Conservation (phyloP, 768 basidiomycete genomes). For the Pleurotus tuoliensis region DNA sequence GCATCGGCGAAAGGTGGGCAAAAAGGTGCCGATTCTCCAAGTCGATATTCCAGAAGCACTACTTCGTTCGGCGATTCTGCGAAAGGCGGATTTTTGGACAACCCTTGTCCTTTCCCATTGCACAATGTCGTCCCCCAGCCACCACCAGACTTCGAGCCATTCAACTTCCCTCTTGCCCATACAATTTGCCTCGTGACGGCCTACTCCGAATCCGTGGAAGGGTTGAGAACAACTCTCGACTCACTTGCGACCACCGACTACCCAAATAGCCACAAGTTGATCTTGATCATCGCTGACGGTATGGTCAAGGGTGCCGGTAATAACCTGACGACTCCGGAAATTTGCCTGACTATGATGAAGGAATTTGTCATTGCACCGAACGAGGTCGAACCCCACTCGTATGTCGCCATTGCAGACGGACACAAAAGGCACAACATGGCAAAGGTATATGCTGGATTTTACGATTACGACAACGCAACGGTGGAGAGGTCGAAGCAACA, state of each 20-base stretch:
- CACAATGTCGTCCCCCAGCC: conserved; percentile 91
- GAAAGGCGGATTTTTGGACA: conserved; percentile 52
- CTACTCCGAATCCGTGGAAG: conserved; percentile 95
- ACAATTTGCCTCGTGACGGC: conserved; percentile 96
- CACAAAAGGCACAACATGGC: conserved; percentile 99
- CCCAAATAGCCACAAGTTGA: conserved; percentile 94
- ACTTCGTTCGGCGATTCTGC: conserved; percentile 62
- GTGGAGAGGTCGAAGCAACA: conserved; percentile 92
- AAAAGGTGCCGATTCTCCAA: conserved; percentile 68
- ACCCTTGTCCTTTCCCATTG: conserved; percentile 90
- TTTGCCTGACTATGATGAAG: conserved; percentile 95
- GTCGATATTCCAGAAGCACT: conserved; percentile 74
- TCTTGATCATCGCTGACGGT: conserved; percentile 95
- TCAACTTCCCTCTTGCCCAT: conserved; percentile 92
- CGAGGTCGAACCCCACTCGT: conserved; percentile 92
- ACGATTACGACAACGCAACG: conserved; percentile 89
- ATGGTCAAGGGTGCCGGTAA: conserved; percentile 98
- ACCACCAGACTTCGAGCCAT: conserved; percentile 86
- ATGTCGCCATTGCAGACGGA: conserved; percentile 99
- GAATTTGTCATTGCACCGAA: conserved; percentile 76
- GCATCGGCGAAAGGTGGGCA: conserved; percentile 33
- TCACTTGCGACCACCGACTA: conserved; percentile 98
- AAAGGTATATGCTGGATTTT: conserved; percentile 96
- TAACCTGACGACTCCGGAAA: conserved; percentile 85
- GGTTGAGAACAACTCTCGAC: conserved; percentile 95